These are phyloP conservation scores for Magnusiomyces suaveolens DNA, from an alignment of 1,139 yeast species.

Conservation along the genomic window DNA sequence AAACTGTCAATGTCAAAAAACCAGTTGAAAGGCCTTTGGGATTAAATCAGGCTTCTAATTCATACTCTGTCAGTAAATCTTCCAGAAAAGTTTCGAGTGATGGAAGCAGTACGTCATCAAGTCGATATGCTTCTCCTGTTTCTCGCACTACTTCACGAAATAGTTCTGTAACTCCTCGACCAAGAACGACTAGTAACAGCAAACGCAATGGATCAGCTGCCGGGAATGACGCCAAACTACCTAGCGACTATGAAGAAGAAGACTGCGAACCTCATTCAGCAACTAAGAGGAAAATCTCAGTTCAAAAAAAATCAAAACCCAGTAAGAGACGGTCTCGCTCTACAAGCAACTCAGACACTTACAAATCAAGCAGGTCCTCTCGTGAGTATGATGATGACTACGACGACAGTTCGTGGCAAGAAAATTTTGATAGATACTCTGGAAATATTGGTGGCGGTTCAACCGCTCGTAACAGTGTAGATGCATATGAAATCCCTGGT, in stretches of 20 bases:
- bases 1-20: slow-evolving; percentile 12
- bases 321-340: not conserved
- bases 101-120: not conserved
- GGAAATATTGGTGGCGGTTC: not conserved
- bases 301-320: not conserved
- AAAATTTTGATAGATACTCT: slow-evolving; percentile 4
- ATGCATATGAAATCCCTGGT: not conserved
- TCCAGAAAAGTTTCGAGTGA: not conserved
- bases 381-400: slow-evolving; percentile 7
- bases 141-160: not conserved
- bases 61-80: not conserved
- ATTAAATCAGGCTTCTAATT: not conserved
- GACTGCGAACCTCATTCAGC: not conserved
- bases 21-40: not conserved
- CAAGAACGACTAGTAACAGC: not conserved
- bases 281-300: not conserved
- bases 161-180: not conserved
- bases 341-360: slow-evolving; percentile 9
- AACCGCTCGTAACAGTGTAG: not conserved
- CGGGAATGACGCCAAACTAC: not conserved
- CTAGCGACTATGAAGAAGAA: not conserved
- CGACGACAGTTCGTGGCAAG: slow-evolving; percentile 12
- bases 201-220: not conserved
- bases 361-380: slow-evolving; percentile 9
- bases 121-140: not conserved